Percentiles rank a stretch among this genome's conserved stretches.
Conservation (phyloP, 371 early-diverging fungal genomes). For the Mortierella polycephala region DNA sequence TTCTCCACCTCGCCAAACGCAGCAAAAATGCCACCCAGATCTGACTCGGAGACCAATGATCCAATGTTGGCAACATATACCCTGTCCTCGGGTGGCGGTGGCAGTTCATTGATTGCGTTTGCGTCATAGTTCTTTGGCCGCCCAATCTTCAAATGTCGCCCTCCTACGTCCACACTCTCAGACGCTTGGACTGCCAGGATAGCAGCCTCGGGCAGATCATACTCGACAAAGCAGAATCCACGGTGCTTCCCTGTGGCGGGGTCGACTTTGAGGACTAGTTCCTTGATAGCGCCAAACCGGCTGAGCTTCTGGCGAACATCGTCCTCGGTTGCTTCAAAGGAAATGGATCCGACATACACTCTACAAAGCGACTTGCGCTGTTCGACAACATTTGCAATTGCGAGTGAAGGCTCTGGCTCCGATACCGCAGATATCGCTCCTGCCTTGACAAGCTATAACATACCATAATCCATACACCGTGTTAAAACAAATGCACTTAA, state of each 20-base stretch:
- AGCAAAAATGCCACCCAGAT: slow-evolving; percentile 75
- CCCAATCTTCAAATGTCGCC: slow-evolving; percentile 72
- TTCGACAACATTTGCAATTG: slow-evolving; percentile 40
- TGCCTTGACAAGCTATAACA: slow-evolving; percentile 26
- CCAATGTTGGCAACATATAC: slow-evolving; percentile 73
- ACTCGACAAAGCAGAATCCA: slow-evolving; percentile 91
- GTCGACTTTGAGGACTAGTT: slow-evolving; percentile 79
- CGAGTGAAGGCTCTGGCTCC: slow-evolving; percentile 45
- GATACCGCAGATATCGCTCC: slow-evolving; percentile 29
- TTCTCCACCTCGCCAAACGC: slow-evolving; percentile 77
- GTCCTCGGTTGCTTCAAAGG: slow-evolving; percentile 79
- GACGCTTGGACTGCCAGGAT: slow-evolving; percentile 71
- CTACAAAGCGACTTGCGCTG: slow-evolving; percentile 68
- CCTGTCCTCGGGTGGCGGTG: slow-evolving; percentile 36
- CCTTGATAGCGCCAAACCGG: slow-evolving; percentile 79
- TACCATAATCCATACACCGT: too few species aligned
- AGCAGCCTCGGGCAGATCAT: slow-evolving; percentile 85
- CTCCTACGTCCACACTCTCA: slow-evolving; percentile 67
- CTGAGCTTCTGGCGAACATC: slow-evolving; percentile 78
- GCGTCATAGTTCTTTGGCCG: slow-evolving; percentile 72
- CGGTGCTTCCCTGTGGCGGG: slow-evolving; percentile 79
- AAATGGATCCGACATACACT: slow-evolving; percentile 86
- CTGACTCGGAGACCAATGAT: slow-evolving; percentile 73
- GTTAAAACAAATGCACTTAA: background rate
- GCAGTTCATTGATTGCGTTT: slow-evolving; percentile 40